Evolutionary conservation across 306 rosid genomes (phyloP).

Genomic region (Cucumis sativus): Cucumber_9930_V3 NC_026658.2:23839501-23840000

Average conservation of each 20-base stretch:
- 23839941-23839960: neutral
- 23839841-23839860: neutral
- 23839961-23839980: neutral
- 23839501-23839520: constrained; percentile 10
- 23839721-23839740: neutral
- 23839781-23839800: neutral
- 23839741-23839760: neutral
- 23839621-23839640: constrained; percentile 94
- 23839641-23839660: constrained; percentile 85
- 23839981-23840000: neutral
- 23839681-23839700: constrained; percentile 91
- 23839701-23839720: constrained; percentile 8
- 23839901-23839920: neutral
- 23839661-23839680: constrained; percentile 78
- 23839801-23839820: neutral
- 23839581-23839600: constrained; percentile 99
- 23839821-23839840: neutral
- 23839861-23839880: neutral
- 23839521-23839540: neutral
- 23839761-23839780: neutral
- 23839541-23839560: neutral
- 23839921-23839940: neutral
- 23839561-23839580: constrained; percentile 60
- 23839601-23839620: constrained; percentile 93
- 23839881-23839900: neutral